Evolutionary conservation across 2,329 filamentous ascomycete species (phyloP).

Genomic region (Aspergillus sp.): DNA sequence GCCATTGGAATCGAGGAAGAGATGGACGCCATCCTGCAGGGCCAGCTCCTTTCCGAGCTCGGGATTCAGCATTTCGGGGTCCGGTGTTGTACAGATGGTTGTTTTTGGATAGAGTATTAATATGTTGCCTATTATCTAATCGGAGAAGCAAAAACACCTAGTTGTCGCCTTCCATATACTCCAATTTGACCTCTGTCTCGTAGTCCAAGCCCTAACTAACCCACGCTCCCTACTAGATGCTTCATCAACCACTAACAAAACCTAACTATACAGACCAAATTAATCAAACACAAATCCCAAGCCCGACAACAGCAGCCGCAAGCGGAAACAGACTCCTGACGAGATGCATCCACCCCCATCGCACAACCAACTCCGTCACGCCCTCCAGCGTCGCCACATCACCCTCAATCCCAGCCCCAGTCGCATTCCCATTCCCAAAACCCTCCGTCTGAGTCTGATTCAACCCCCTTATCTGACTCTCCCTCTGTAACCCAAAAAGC

Average conservation of each 20-base stretch:
- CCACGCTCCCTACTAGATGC: not conserved
- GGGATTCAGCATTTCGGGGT: not conserved
- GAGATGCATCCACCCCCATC: slow-evolving; percentile 1
- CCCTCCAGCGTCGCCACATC: not conserved
- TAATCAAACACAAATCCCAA: not conserved
- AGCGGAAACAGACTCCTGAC: not conserved
- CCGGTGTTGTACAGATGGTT: not conserved
- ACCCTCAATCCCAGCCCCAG: not conserved
- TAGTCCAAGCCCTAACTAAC: not conserved
- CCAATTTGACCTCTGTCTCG: too few relatives aligned
- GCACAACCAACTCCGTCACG: not conserved
- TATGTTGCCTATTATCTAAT: not conserved
- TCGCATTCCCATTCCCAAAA: not conserved
- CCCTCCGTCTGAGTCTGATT: not conserved
- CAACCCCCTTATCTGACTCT: not conserved
- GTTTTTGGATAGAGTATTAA: too few relatives aligned
- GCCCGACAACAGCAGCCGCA: not conserved
- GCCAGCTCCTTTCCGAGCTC: not conserved
- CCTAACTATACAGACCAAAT: not conserved
- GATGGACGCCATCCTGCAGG: too few relatives aligned
- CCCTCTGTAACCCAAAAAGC: slow-evolving; percentile 3
- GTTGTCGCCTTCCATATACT: too few relatives aligned
- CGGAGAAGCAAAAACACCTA: not conserved
- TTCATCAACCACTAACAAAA: not conserved
- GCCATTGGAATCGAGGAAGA: too few relatives aligned